Evolutionary conservation across 139 green algal genomes (phyloP).

Genomic region (Zygnema circumcarinatum): DNA sequence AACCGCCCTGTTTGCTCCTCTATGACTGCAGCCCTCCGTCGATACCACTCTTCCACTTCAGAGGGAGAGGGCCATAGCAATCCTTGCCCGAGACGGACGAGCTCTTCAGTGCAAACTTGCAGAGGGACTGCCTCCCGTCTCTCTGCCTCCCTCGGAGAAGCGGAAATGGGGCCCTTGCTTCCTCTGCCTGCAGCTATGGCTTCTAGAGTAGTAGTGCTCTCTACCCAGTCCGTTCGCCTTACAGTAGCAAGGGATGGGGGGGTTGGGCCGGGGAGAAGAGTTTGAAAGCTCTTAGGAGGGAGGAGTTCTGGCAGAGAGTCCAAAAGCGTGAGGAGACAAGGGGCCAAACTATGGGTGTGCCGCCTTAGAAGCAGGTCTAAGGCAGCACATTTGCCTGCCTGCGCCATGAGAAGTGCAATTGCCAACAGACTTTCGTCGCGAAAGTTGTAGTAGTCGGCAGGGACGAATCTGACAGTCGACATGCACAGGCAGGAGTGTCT

Average conservation of each 20-base stretch:
- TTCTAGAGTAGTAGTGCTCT: not conserved
- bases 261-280: slow-evolving; percentile 23
- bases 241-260: slow-evolving; percentile 1
- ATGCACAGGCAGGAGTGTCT: not conserved
- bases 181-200: slow-evolving; percentile 3
- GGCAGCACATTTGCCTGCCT: slow-evolving; percentile 5
- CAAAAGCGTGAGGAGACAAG: slow-evolving; percentile 31
- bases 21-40: slow-evolving; percentile 20
- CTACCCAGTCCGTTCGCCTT: slow-evolving; percentile 40
- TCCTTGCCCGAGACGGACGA: slow-evolving; percentile 18
- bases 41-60: slow-evolving; percentile 45
- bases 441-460: not conserved
- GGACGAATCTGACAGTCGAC: not conserved
- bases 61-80: not conserved
- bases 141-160: not conserved
- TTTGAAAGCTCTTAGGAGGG: slow-evolving; percentile 34
- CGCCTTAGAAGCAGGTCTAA: slow-evolving; percentile 42
- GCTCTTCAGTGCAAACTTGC: slow-evolving; percentile 37
- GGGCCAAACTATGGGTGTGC: slow-evolving; percentile 15
- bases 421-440: not conserved
- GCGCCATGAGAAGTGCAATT: not conserved
- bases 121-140: not conserved
- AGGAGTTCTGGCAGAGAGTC: slow-evolving; percentile 52
- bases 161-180: not conserved
- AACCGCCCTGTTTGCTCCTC: slow-evolving; percentile 48